Percentiles rank a stretch among this genome's conserved stretches.
phyloP scores from a whole-genome alignment of 352 stramenopile genomes.

The Thraustochytrium sp. region DNA sequence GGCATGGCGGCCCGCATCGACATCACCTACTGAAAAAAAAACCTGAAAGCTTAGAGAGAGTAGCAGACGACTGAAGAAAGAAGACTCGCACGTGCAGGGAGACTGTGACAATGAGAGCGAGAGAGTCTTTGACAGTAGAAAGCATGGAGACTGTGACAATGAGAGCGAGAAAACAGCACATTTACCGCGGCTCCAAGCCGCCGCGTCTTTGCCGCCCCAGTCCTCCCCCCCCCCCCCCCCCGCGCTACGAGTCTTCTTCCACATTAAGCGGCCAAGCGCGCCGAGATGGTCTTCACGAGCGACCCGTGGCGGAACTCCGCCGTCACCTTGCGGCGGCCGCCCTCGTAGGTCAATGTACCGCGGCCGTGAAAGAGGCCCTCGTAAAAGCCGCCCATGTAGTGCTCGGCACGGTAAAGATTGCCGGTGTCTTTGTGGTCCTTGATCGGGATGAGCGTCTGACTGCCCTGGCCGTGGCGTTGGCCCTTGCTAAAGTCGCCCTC shows the following conservation, averaged over 20 bases:
- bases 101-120: no score
- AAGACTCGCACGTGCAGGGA: no score
- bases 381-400: constrained; percentile 59
- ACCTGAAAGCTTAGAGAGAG: neutral
- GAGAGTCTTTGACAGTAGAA: no score
- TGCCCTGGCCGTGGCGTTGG: constrained; percentile 40
- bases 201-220: no score
- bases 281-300: neutral
- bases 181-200: no score
- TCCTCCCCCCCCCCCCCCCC: no score
- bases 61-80: no score
- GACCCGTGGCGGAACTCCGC: neutral
- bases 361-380: constrained; percentile 62
- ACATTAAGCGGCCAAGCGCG: no score
- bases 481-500: constrained; percentile 72
- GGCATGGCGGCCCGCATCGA: constrained; percentile 32
- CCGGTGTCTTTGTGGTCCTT: constrained; percentile 52
- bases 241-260: no score
- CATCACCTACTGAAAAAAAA: neutral
- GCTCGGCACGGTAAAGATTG: constrained; percentile 58
- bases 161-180: no score
- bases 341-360: constrained; percentile 51
- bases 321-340: neutral
- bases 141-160: no score
- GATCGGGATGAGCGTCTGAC: constrained; percentile 48